A percentile compares a stretch with the other conserved stretches of the same genome.
phyloP scores from a whole-genome alignment of 164 flowering plant species.

The Pachysandra terminalis region DNA sequence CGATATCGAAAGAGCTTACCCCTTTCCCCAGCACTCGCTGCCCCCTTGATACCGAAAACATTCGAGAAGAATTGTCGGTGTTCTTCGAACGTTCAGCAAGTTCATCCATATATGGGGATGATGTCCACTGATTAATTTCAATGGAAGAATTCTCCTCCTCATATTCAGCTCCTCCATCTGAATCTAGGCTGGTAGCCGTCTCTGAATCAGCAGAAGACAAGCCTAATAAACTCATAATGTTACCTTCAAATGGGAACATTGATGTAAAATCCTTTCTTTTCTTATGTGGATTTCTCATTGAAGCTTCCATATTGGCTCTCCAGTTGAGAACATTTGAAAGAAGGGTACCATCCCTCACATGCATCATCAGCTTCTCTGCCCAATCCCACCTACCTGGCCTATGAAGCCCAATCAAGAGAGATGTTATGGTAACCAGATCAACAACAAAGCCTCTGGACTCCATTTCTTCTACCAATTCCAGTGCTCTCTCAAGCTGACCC shows the following conservation, averaged over 20 bases:
- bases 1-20: slow-evolving; percentile 57
- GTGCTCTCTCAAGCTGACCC: slow-evolving; percentile 59
- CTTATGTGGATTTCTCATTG: slow-evolving; percentile 45
- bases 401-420: slow-evolving; percentile 67
- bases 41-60: slow-evolving; percentile 46
- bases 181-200: slow-evolving; percentile 3
- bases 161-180: slow-evolving; percentile 16
- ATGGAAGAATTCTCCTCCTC: slow-evolving; percentile 16
- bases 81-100: slow-evolving; percentile 45
- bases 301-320: slow-evolving; percentile 66
- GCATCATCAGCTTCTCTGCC: slow-evolving; percentile 71
- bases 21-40: slow-evolving; percentile 55
- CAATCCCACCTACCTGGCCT: slow-evolving; percentile 72
- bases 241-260: slow-evolving; percentile 61
- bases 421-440: slow-evolving; percentile 74
- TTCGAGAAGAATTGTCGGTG: slow-evolving; percentile 9
- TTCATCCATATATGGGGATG: slow-evolving; percentile 78
- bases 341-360: slow-evolving; percentile 59
- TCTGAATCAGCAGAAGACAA: slow-evolving; percentile 13
- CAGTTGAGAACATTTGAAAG: slow-evolving; percentile 59
- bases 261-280: slow-evolving; percentile 55
- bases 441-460: slow-evolving; percentile 77
- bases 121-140: slow-evolving; percentile 59
- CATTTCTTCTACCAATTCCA: slow-evolving; percentile 82
- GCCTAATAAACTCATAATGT: slow-evolving; percentile 37